Conservation (phyloP, 371 early-diverging fungal species). For the Syncephalastrum contaminatum region DNA sequence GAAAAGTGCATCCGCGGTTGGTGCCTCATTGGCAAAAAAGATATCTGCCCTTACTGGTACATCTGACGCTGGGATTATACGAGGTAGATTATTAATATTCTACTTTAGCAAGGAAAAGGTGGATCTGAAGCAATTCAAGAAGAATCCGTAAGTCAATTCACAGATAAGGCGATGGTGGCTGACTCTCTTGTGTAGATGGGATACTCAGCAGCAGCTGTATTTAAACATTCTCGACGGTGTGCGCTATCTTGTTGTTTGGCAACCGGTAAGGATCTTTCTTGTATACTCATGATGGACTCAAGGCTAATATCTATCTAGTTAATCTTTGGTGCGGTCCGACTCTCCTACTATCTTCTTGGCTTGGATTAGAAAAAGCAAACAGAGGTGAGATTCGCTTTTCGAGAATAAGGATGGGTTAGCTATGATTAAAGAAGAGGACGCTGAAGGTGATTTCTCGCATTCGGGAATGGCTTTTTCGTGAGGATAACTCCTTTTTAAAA, state of each 20-base stretch:
- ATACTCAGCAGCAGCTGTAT: slow-evolving; percentile 73
- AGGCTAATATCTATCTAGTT: slow-evolving; percentile 21
- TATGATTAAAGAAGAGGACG: too few relatives aligned
- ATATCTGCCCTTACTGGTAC: slow-evolving; percentile 92
- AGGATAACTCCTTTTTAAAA: too few relatives aligned
- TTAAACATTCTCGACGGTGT: slow-evolving; percentile 81
- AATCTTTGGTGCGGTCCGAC: slow-evolving; percentile 48
- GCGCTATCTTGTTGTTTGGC: slow-evolving; percentile 82
- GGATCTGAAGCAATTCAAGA: slow-evolving; percentile 72
- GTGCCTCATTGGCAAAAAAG: slow-evolving; percentile 93
- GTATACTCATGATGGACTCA: not conserved
- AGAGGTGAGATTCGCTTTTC: slow-evolving; percentile 1
- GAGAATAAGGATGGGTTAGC: not conserved
- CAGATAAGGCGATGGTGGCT: not conserved
- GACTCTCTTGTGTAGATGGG: slow-evolving; percentile 48
- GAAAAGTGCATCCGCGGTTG: slow-evolving; percentile 93
- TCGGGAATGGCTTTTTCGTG: too few relatives aligned
- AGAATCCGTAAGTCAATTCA: slow-evolving; percentile 64
- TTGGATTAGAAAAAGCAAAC: slow-evolving; percentile 19
- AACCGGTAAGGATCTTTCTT: slow-evolving; percentile 55
- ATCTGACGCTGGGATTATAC: slow-evolving; percentile 4
- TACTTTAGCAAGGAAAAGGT: slow-evolving; percentile 78
- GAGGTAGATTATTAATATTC: not conserved
- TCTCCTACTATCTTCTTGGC: slow-evolving; percentile 43
- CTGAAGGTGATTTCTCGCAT: too few relatives aligned